These are phyloP conservation scores for Hypericum perforatum DNA, from an alignment of 345 rosid genomes.

Conservation along the genomic window DNA sequence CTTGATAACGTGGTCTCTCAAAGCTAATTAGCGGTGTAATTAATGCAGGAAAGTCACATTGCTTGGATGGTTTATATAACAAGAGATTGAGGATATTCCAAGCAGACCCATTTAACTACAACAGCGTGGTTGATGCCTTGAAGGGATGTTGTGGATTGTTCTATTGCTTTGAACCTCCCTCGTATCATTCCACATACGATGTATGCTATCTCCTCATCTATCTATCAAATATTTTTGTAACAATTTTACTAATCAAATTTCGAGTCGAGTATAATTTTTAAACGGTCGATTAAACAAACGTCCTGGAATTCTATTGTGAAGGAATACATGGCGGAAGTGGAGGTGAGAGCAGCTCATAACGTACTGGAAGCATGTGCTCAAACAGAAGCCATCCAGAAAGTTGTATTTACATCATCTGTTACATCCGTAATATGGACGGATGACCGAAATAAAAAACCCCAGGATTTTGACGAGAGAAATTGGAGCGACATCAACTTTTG, in stretches of 20 bases:
- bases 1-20: background rate
- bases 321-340: constrained; percentile 56
- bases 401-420: constrained; percentile 53
- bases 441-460: constrained; percentile 13
- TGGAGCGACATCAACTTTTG: constrained; percentile 49
- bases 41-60: constrained; percentile 17
- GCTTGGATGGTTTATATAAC: constrained; percentile 12
- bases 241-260: background rate
- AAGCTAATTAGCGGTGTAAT: background rate
- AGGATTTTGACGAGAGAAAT: constrained; percentile 35
- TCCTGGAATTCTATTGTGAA: constrained; percentile 4
- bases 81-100: constrained; percentile 36
- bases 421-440: constrained; percentile 49
- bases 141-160: constrained; percentile 52
- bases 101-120: constrained; percentile 51
- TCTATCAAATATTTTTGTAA: too few relatives aligned
- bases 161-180: constrained; percentile 43
- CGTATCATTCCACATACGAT: constrained; percentile 38
- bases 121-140: constrained; percentile 41
- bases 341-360: constrained; percentile 59
- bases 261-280: background rate
- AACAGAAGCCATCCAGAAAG: constrained; percentile 45
- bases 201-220: constrained; percentile 16
- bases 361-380: constrained; percentile 65
- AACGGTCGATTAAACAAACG: too few relatives aligned